A percentile compares a stretch with the other conserved stretches of the same genome.
These are phyloP conservation scores for Suhomyces sp. DNA, from an alignment of 805 yeast species.

Conservation along the genomic window DNA sequence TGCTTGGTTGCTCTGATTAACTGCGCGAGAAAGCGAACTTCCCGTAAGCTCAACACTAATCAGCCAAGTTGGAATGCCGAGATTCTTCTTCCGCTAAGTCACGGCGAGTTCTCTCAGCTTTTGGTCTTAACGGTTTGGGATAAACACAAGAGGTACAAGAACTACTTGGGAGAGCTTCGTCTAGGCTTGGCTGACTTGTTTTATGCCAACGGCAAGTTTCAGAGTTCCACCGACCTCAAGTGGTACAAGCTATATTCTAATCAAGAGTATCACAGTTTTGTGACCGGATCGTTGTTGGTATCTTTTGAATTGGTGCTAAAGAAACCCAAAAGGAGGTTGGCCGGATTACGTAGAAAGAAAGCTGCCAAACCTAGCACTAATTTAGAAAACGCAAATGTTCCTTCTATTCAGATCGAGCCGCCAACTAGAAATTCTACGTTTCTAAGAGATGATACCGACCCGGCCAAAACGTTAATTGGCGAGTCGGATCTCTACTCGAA, in stretches of 20 bases:
- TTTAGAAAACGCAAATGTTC: background rate
- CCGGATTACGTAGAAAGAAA: background rate
- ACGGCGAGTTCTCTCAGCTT: constrained; percentile 26
- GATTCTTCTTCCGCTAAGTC: constrained; percentile 28
- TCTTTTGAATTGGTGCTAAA: constrained; percentile 38
- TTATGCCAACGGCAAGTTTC: constrained; percentile 10
- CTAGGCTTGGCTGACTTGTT: constrained; percentile 30
- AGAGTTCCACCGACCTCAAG: constrained; percentile 26
- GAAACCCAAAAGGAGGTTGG: constrained; percentile 8
- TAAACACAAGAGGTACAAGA: constrained; percentile 32
- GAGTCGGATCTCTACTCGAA: background rate
- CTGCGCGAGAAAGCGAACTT: constrained; percentile 24
- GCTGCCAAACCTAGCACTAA: background rate
- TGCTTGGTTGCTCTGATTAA: constrained; percentile 36
- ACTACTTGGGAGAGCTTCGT: constrained; percentile 41
- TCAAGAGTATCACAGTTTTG: constrained; percentile 36
- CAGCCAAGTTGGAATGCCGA: constrained; percentile 42
- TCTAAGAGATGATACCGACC: background rate
- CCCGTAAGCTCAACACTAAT: constrained; percentile 29
- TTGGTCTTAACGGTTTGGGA: constrained; percentile 40
- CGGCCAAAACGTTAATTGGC: background rate
- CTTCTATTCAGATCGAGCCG: background rate
- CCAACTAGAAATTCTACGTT: background rate
- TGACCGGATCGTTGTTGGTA: constrained; percentile 46
- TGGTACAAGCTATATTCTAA: constrained; percentile 48